Base-by-base conservation (phyloP, 1,139 yeast genomes). In the Pichia sp. region DNA sequence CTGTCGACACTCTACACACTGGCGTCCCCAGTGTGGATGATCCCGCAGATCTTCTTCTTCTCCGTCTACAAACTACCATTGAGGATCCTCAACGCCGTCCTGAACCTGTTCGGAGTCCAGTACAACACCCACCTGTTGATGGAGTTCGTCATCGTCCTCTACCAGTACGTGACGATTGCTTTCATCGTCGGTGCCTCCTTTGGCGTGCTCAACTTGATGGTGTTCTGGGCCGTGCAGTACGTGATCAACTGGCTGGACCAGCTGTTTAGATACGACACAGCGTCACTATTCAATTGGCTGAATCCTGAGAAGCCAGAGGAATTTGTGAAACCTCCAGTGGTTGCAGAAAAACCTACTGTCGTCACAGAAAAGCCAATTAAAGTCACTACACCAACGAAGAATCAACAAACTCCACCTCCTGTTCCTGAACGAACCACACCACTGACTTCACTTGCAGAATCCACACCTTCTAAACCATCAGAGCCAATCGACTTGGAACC, bases 141-240 rank as follows among this genome's bases (percentile, higher is more conserved):
- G 11, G 53, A 47, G 28, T 43, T 45, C 18, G 27, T 40, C 4
- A 34, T 43, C 12, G 20, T 55, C 11, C 10, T 51, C 11, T 56
- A 56, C 40, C 57, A 55, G 24, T 52, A 53, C 32, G 14, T 50
- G 11, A 35, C 42, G 4, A 40, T 50, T n/a, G 50, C 59, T 10
- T 21, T 50, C 7, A 24, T 52, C 6, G 21, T 52, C 14, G 60
- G 60, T 4, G 22, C 50, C 10, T 19, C 34, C 4, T 32, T 42
- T 28, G 60, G 59, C 12, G 4, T 43, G 19, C 14, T 36, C 12
- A 43, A 50, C 24, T 22, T 36, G 32, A 1, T 42, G 4, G 10
- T 48, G 31, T 42, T 50, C 22, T 43, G 30, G 12, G 8, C 33
- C 18, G 33, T 38, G 3, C 18, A 21, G 12, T 32, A 24, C 21